phyloP scores from a whole-genome alignment of 192 early-diverging fungal genomes.

The Podila epigama region DNA sequence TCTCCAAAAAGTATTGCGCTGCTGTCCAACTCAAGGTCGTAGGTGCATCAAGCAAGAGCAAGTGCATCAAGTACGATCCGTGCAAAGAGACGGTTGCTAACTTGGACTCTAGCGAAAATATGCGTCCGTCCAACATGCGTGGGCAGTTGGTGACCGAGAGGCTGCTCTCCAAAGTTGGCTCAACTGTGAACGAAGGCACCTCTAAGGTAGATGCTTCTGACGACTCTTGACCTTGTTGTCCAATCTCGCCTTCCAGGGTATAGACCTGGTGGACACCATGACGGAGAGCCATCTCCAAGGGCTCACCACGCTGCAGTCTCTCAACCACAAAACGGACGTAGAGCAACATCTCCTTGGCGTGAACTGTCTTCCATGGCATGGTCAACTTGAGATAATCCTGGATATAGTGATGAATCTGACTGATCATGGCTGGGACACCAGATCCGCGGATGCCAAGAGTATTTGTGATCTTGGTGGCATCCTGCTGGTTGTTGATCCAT shows the following conservation, averaged over 20 bases:
- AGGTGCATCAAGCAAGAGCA: slow-evolving; percentile 41
- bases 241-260: slow-evolving; percentile 36
- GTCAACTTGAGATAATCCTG: slow-evolving; percentile 34
- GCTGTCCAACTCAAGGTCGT: slow-evolving; percentile 31
- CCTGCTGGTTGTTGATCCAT: slow-evolving; percentile 55
- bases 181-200: slow-evolving; percentile 18
- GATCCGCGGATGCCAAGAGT: slow-evolving; percentile 52
- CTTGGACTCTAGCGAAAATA: slow-evolving; percentile 63
- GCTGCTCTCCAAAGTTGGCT: slow-evolving; percentile 12
- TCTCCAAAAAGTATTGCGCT: slow-evolving; percentile 60
- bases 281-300: slow-evolving; percentile 44
- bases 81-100: slow-evolving; percentile 61
- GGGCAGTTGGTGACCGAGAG: slow-evolving; percentile 55
- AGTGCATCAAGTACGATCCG: slow-evolving; percentile 59
- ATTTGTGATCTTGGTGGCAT: slow-evolving; percentile 59
- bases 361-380: slow-evolving; percentile 37
- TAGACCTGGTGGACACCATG: slow-evolving; percentile 57
- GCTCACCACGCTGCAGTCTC: slow-evolving; percentile 60
- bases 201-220: slow-evolving; percentile 7
- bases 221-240: slow-evolving; percentile 13
- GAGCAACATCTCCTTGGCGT: slow-evolving; percentile 56
- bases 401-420: slow-evolving; percentile 51
- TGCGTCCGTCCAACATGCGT: slow-evolving; percentile 53
- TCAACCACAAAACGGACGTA: slow-evolving; percentile 55
- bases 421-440: slow-evolving; percentile 44